A percentile compares a stretch with the other conserved stretches of the same genome.
These are phyloP conservation scores for Gnaphalium uliginosum DNA, from an alignment of 129 eudicot genomes.

Conservation along the genomic window DNA sequence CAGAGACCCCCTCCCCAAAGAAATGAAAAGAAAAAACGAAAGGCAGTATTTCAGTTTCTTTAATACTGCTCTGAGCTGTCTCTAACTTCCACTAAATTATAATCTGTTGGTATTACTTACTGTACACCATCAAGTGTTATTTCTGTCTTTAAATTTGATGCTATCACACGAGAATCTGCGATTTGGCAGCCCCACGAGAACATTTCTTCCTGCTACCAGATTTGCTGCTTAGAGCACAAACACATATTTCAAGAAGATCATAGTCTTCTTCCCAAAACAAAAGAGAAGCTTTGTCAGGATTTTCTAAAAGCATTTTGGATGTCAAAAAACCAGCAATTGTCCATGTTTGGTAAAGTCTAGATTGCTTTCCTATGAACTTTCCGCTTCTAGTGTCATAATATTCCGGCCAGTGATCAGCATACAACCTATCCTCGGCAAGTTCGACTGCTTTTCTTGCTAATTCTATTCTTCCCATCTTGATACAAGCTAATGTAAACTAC, in stretches of 20 bases:
- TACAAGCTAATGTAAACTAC: conserved; percentile 88
- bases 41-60: background rate
- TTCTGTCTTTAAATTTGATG: conserved; percentile 13
- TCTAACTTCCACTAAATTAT: conserved; percentile 19
- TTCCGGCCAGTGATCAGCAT: conserved; percentile 83
- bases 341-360: conserved; percentile 98
- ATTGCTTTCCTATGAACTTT: conserved; percentile 85
- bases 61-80: conserved; percentile 19
- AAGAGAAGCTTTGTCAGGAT: conserved; percentile 79
- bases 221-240: conserved; percentile 66
- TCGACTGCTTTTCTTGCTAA: conserved; percentile 76
- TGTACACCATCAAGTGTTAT: conserved; percentile 31
- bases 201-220: conserved; percentile 61
- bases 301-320: conserved; percentile 83
- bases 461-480: conserved; percentile 87
- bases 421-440: conserved; percentile 67
- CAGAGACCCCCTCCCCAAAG: background rate
- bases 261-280: conserved; percentile 94
- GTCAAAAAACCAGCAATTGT: conserved; percentile 86
- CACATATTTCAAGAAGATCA: conserved; percentile 86
- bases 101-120: conserved; percentile 28
- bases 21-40: background rate
- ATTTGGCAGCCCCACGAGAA: conserved; percentile 80
- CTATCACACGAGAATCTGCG: conserved; percentile 81
- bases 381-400: conserved; percentile 88